phyloP scores from a whole-genome alignment of 352 stramenopile species.

The Phytophthora agathidicida region DNA sequence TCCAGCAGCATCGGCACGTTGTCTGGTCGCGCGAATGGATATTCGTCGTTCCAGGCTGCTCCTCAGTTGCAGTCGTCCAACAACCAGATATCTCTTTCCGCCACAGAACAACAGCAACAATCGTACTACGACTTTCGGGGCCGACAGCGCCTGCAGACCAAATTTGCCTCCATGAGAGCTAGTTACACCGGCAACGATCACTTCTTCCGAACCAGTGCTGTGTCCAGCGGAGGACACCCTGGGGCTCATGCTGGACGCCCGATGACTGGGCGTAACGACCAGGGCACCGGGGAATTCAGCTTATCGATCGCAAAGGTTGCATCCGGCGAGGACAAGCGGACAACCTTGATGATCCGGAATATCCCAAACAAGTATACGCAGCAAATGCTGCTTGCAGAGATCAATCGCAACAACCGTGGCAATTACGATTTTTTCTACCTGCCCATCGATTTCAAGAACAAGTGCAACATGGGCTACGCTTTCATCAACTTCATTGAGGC shows the following conservation, averaged over 20 bases:
- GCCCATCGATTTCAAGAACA: constrained; percentile 99
- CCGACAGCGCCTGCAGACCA: constrained; percentile 24
- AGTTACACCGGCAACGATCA: constrained; percentile 28
- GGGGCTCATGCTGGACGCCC: constrained; percentile 5
- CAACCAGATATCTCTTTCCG: constrained; percentile 25
- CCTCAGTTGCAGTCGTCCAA: constrained; percentile 33
- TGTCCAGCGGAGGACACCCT: constrained; percentile 10
- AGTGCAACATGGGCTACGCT: constrained; percentile 99
- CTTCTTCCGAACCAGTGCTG: constrained; percentile 22
- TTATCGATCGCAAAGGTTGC: constrained; percentile 77
- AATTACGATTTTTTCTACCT: constrained; percentile 99
- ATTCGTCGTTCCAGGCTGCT: constrained; percentile 32
- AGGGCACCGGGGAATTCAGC: constrained; percentile 75
- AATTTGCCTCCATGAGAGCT: constrained; percentile 32
- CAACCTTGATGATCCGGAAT: constrained; percentile 99
- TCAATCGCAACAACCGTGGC: constrained; percentile 93
- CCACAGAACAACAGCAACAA: constrained; percentile 31
- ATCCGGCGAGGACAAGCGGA: constrained; percentile 93
- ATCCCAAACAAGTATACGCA: constrained; percentile 99
- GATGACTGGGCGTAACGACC: constrained; percentile 56
- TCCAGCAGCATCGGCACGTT: constrained; percentile 21
- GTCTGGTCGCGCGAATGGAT: constrained; percentile 27
- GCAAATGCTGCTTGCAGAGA: constrained; percentile 98
- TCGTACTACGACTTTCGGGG: constrained; percentile 32
- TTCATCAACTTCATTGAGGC: constrained; percentile 99